Evolutionary conservation across 208 protist genomes (phyloP).

Genomic region (Trichomonas tenax): DNA sequence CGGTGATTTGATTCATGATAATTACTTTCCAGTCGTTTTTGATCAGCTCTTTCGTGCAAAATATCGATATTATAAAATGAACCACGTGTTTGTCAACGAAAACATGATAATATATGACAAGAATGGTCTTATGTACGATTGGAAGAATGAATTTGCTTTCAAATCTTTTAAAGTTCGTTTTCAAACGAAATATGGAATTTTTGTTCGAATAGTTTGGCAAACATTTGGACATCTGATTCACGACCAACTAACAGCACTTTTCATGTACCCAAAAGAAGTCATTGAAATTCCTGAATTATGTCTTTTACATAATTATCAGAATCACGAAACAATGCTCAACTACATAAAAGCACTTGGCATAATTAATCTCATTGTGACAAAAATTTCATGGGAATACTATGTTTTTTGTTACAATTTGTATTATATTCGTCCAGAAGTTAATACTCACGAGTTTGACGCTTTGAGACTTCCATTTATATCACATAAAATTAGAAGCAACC

Average conservation of each 20-base stretch:
- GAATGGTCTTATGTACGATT: no score
- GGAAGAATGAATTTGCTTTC: no score
- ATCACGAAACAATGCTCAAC: not conserved
- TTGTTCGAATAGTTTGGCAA: not conserved
- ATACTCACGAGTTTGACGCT: not conserved
- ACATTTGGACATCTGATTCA: not conserved
- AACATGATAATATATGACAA: no score
- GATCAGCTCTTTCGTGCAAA: no score
- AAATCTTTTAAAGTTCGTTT: no score
- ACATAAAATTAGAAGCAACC: not conserved
- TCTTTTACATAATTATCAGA: not conserved
- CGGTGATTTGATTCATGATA: no score
- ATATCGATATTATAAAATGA: no score
- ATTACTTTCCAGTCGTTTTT: no score
- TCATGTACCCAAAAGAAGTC: not conserved
- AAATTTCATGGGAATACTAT: not conserved
- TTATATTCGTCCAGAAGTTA: not conserved
- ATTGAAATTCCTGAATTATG: not conserved
- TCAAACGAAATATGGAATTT: no score
- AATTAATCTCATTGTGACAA: not conserved
- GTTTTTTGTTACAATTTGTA: not conserved
- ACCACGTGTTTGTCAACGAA: no score
- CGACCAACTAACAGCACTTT: not conserved
- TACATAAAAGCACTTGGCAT: not conserved
- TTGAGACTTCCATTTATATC: not conserved